phyloP scores from a whole-genome alignment of 306 rosid genomes.

The Citrullus colocynthis region DNA sequence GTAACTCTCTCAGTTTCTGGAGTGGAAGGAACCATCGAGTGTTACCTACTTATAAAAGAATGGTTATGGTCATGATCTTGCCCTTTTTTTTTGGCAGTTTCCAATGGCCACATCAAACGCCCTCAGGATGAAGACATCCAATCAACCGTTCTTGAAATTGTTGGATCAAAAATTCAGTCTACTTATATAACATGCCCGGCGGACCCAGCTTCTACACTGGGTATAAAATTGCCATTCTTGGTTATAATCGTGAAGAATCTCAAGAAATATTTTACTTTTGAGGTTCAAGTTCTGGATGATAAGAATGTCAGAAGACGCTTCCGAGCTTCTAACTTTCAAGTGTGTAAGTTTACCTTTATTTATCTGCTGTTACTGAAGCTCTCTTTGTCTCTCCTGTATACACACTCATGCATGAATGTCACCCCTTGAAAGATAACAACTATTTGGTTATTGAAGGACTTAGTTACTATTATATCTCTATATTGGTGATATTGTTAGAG shows the following conservation, averaged over 20 bases:
- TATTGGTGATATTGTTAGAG: not conserved
- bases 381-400: not conserved
- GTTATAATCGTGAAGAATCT: constrained; percentile 88
- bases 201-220: constrained; percentile 88
- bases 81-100: constrained; percentile 36
- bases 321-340: constrained; percentile 96
- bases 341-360: constrained; percentile 81
- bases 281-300: constrained; percentile 87
- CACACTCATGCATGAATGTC: not conserved
- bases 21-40: not conserved
- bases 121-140: constrained; percentile 97
- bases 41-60: not conserved
- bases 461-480: not conserved
- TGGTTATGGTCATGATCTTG: constrained; percentile 1
- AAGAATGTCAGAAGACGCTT: constrained; percentile 89
- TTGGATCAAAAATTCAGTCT: constrained; percentile 85
- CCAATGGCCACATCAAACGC: constrained; percentile 76
- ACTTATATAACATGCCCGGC: constrained; percentile 91
- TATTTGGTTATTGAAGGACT: not conserved
- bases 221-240: constrained; percentile 88
- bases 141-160: constrained; percentile 83
- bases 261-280: constrained; percentile 88
- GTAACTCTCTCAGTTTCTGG: not conserved
- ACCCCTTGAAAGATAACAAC: not conserved
- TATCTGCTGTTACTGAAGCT: constrained; percentile 16